These are phyloP conservation scores for Nigrospora oryzae DNA, from an alignment of 2,329 filamentous ascomycete species.

Conservation along the genomic window DNA sequence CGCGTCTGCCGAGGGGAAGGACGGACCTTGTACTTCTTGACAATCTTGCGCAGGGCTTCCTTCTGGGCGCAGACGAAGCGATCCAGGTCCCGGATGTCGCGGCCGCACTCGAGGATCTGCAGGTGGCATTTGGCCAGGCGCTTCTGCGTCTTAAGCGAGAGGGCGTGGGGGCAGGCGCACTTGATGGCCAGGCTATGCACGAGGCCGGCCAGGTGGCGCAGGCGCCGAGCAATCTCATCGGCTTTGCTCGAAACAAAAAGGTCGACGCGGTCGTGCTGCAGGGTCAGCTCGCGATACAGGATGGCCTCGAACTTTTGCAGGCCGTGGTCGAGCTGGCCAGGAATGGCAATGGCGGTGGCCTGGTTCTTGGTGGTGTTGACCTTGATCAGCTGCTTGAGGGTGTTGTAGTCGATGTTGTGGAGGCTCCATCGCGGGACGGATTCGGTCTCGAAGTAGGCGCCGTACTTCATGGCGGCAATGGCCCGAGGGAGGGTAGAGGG, in stretches of 20 bases:
- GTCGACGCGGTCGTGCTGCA: conserved; percentile 69
- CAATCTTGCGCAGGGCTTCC: conserved; percentile 70
- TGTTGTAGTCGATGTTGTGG: conserved; percentile 85
- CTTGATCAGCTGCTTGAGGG: conserved; percentile 79
- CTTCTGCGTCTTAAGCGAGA: conserved; percentile 37
- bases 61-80: conserved; percentile 68
- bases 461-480: conserved; percentile 59
- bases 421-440: conserved; percentile 78
- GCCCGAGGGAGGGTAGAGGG: too few relatives aligned
- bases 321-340: conserved; percentile 54
- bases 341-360: conserved; percentile 62
- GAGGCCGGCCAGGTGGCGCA: conserved; percentile 40
- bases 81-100: conserved; percentile 62
- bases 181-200: conserved; percentile 39
- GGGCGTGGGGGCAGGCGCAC: conserved; percentile 24
- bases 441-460: conserved; percentile 62
- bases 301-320: conserved; percentile 59
- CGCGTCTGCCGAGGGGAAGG: background rate
- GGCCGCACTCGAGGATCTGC: conserved; percentile 48
- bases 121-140: conserved; percentile 45
- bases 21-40: conserved; percentile 70
- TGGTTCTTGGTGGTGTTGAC: conserved; percentile 65
- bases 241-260: conserved; percentile 75
- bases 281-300: conserved; percentile 63
- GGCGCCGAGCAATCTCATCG: conserved; percentile 63